Percentiles rank a stretch among this genome's conserved stretches.
These are phyloP conservation scores for Xylona heveae DNA, from an alignment of 495 filamentous ascomycete species.

Conservation along the genomic window DNA sequence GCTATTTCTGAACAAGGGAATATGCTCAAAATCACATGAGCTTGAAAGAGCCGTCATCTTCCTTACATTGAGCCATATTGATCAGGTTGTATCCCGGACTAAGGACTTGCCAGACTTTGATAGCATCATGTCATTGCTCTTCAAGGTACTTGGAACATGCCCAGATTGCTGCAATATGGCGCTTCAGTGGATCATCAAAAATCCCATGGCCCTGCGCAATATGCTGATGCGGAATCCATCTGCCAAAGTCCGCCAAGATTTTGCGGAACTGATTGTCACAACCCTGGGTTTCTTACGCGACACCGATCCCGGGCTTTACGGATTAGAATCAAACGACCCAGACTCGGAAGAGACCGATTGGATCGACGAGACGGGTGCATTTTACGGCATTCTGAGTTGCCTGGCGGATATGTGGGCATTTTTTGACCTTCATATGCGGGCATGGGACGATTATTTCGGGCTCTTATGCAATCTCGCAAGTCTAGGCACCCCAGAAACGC, in stretches of 20 bases:
- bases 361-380: constrained; percentile 17
- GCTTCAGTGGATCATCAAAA: constrained; percentile 39
- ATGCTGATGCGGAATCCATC: constrained; percentile 45
- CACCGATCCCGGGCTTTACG: constrained; percentile 20
- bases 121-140: constrained; percentile 28
- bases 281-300: constrained; percentile 30
- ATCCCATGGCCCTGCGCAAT: constrained; percentile 35
- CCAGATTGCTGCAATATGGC: constrained; percentile 31
- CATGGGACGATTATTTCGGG: constrained; percentile 69
- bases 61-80: constrained; percentile 52
- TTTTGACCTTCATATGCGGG: constrained; percentile 32
- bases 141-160: constrained; percentile 29
- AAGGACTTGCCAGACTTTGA: constrained; percentile 49
- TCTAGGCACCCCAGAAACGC: constrained; percentile 30
- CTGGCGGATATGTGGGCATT: constrained; percentile 29
- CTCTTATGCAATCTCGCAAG: constrained; percentile 37
- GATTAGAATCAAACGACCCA: constrained; percentile 11
- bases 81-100: constrained; percentile 53
- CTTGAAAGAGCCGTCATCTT: constrained; percentile 38
- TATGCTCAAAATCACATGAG: constrained; percentile 26
- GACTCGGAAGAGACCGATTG: constrained; percentile 15
- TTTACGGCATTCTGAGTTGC: constrained; percentile 31
- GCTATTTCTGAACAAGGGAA: constrained; percentile 19
- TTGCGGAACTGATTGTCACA: constrained; percentile 29
- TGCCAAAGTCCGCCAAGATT: constrained; percentile 33